Base-by-base conservation (phyloP, 2,329 filamentous ascomycete genomes). In the Scopulariopsis brevicaulis region DNA sequence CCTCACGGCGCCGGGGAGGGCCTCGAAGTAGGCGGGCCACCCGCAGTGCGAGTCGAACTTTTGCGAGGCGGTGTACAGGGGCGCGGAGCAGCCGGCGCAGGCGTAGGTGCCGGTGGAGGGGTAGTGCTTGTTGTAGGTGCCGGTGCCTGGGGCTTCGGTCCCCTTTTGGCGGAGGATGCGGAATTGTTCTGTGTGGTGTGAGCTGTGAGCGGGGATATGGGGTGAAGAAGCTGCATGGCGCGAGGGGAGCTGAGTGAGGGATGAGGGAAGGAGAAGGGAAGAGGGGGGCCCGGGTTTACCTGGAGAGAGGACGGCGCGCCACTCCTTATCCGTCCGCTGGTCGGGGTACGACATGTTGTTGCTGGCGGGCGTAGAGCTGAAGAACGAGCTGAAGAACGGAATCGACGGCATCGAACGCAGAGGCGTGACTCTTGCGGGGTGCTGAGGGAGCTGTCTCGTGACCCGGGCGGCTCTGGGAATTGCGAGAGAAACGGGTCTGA, bases 1-100 rank as follows among this genome's bases (percentile, higher is more conserved):
- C 40, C 83, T 89, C 14, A 99, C 90, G 1, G 93, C 93, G 2
- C 91, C 92, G 0, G 94, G 93, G 56, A 99, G 83, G 63, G 87
- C 93, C 73, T 99, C 94, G 70, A 93, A 99, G 74, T 97, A 99
- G 14, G 94, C 94, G 0, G 94, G 94, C 94, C 94, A 99, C 61
- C 94, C 94, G 73, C 94, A 99, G 50, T 91, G 90, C 20, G 89
- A 95, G 72, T 89, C 89, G 81, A 99, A 99, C 73, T 99, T 99
- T 74, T 96, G 92, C 62, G 81, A 81, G 32, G 94, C 92, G 71
- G 86, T 93, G 82, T 99, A 99, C 20, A 99, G 83, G 5, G 94
- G 92, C 8, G 91, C 82, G 32, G 85, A 72, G 78, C 94, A 99
- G 56, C 83, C 94, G 20, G 89, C 89, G 73, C 94, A 99, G 53